A percentile compares a stretch with the other conserved stretches of the same genome.
Evolutionary conservation across 768 basidiomycete species (phyloP).

Genomic region (Mycena indigotica): DNA sequence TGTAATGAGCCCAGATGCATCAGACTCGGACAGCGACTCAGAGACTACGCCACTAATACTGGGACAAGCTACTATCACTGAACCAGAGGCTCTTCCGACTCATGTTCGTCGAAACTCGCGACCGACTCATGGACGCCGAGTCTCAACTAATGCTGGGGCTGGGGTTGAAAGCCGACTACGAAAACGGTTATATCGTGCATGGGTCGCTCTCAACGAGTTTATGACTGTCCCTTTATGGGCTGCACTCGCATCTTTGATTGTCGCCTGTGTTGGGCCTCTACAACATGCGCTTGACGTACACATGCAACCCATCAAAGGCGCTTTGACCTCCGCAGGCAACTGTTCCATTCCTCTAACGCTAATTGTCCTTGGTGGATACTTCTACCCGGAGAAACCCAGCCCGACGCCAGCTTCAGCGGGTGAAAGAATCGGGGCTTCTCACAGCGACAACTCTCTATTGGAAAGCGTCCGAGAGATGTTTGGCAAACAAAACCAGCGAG

Average conservation of each 20-base stretch:
- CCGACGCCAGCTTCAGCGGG: neutral
- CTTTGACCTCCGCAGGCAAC: constrained; percentile 66
- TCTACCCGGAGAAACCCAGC: constrained; percentile 51
- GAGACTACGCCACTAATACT: constrained; percentile 5
- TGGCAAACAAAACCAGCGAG: constrained; percentile 30
- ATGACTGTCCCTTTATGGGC: constrained; percentile 92
- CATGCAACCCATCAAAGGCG: constrained; percentile 67
- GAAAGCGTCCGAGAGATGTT: constrained; percentile 49
- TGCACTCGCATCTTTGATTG: constrained; percentile 69
- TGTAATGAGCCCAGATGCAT: constrained; percentile 19
- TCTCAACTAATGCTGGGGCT: constrained; percentile 4
- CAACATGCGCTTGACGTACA: constrained; percentile 70
- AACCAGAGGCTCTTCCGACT: neutral
- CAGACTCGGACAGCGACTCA: constrained; percentile 32
- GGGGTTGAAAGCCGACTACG: constrained; percentile 26
- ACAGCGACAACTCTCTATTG: constrained; percentile 38
- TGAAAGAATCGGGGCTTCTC: constrained; percentile 13
- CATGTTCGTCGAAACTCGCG: constrained; percentile 6
- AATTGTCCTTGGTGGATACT: constrained; percentile 92
- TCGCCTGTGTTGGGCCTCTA: constrained; percentile 74
- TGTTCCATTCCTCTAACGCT: constrained; percentile 89
- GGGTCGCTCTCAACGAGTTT: constrained; percentile 59
- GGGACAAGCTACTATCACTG: neutral
- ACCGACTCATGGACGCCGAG: neutral
- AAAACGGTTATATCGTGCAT: constrained; percentile 30